Percentiles rank a stretch among this genome's conserved stretches.
phyloP scores from a whole-genome alignment of 345 rosid species.

The Trapa bicornis region DNA sequence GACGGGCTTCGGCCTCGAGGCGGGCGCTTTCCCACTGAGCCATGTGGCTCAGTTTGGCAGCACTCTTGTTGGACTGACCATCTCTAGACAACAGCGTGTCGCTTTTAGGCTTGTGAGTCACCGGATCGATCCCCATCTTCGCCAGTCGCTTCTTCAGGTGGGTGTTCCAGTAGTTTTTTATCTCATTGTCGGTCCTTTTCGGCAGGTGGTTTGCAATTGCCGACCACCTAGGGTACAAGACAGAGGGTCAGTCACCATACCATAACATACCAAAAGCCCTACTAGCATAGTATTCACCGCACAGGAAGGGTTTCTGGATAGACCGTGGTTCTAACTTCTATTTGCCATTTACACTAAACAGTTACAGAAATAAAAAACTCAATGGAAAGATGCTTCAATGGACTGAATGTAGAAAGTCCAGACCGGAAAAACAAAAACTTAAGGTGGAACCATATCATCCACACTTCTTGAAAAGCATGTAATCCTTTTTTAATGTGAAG shows the following conservation, averaged over 20 bases:
- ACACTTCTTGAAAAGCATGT: too few relatives aligned
- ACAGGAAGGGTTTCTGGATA: too few relatives aligned
- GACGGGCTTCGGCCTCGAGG: constrained; percentile 83
- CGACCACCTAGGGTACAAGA: constrained; percentile 31
- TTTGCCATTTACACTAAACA: too few relatives aligned
- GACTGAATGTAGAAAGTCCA: too few relatives aligned
- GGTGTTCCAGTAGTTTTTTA: constrained; percentile 52
- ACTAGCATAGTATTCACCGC: background rate
- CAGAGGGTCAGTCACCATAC: background rate
- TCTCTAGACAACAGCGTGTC: too few relatives aligned
- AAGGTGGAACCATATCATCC: too few relatives aligned
- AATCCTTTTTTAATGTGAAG: too few relatives aligned
- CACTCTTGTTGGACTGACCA: too few relatives aligned
- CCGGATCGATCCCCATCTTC: constrained; percentile 25
- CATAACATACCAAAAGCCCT: background rate
- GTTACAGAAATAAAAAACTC: too few relatives aligned
- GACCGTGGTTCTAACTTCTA: too few relatives aligned
- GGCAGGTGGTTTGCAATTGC: constrained; percentile 40
- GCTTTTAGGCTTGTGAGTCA: constrained; percentile 30
- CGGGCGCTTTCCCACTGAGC: constrained; percentile 97
- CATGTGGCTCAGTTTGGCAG: constrained; percentile 52
- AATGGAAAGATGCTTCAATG: too few relatives aligned
- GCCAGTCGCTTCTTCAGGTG: constrained; percentile 33
- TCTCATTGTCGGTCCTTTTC: constrained; percentile 44
- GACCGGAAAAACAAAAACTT: too few relatives aligned